A percentile compares a stretch with the other conserved stretches of the same genome.
Evolutionary conservation across 1,284 basidiomycete species (phyloP).

Genomic region (Naganishia liquefaciens): DNA sequence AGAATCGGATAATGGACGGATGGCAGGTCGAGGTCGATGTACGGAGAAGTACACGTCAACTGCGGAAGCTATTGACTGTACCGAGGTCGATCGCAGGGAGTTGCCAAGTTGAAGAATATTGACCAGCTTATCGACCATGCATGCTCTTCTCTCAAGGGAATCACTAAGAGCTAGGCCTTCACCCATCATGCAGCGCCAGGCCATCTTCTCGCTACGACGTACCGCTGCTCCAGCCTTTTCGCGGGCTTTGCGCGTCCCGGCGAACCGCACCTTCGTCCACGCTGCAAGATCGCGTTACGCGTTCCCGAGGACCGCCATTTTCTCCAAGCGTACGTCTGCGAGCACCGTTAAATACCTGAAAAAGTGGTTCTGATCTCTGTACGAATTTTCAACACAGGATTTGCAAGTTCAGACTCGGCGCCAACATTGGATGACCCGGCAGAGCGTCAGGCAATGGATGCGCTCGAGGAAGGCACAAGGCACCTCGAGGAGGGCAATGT

Average conservation of each 20-base stretch:
- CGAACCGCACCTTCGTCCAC: constrained; percentile 1
- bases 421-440: constrained; percentile 80
- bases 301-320: not conserved
- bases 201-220: not conserved
- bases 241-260: not conserved
- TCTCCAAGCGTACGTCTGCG: constrained; percentile 8
- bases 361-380: not conserved
- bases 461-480: constrained; percentile 81
- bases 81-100: constrained; percentile 2
- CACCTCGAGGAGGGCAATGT: constrained; percentile 89
- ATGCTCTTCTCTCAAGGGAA: not conserved
- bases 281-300: not conserved
- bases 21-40: not conserved
- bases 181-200: constrained; percentile 11
- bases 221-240: not conserved
- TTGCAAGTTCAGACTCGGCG: constrained; percentile 79
- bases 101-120: not conserved
- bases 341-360: too few species aligned
- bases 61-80: constrained; percentile 6
- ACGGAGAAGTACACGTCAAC: constrained; percentile 1
- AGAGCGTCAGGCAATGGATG: constrained; percentile 74
- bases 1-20: not conserved
- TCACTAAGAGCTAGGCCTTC: not conserved
- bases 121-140: not conserved
- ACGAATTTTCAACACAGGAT: constrained; percentile 60